Evolutionary conservation across 2,329 filamentous ascomycete species (phyloP).

Genomic region (Camptophora hylomeconis): DNA sequence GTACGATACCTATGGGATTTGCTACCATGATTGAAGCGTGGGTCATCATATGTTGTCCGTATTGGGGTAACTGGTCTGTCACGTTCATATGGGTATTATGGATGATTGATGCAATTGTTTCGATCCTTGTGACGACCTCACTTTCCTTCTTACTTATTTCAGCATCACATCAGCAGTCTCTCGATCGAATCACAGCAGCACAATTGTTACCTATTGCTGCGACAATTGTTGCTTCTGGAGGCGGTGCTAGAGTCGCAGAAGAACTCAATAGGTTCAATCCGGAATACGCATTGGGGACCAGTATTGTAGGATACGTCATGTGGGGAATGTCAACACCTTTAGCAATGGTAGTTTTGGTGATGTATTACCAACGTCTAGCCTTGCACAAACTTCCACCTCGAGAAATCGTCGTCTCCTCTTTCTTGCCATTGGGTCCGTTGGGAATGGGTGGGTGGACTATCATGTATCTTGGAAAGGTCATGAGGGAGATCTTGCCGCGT

Average conservation of each 20-base stretch:
- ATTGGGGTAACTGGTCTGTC: slow-evolving; percentile 47
- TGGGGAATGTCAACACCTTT: slow-evolving; percentile 49
- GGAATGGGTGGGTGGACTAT: slow-evolving; percentile 53
- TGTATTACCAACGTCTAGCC: slow-evolving; percentile 58
- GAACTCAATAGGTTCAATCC: slow-evolving; percentile 36
- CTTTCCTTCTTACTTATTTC: slow-evolving; percentile 34
- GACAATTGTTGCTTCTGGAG: slow-evolving; percentile 51
- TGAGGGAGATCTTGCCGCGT: slow-evolving; percentile 24
- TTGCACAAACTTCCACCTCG: slow-evolving; percentile 55
- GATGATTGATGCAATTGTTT: slow-evolving; percentile 43
- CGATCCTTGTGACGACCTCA: slow-evolving; percentile 40
- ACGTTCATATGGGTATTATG: slow-evolving; percentile 45
- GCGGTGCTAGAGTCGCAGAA: slow-evolving; percentile 48
- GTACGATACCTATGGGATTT: slow-evolving; percentile 55
- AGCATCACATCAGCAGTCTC: slow-evolving; percentile 29
- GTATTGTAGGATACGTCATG: slow-evolving; percentile 55
- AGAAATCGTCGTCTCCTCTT: slow-evolving; percentile 55
- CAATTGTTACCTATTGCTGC: slow-evolving; percentile 56
- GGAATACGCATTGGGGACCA: slow-evolving; percentile 46
- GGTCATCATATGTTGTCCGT: slow-evolving; percentile 44
- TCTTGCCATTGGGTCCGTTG: slow-evolving; percentile 54
- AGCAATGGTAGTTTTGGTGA: slow-evolving; percentile 49
- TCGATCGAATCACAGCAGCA: slow-evolving; percentile 50
- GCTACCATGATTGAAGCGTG: slow-evolving; percentile 56
- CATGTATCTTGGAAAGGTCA: slow-evolving; percentile 38